Evolutionary conservation across 768 basidiomycete genomes (phyloP).

Genomic region (Kwoniella bestiolae): DNA sequence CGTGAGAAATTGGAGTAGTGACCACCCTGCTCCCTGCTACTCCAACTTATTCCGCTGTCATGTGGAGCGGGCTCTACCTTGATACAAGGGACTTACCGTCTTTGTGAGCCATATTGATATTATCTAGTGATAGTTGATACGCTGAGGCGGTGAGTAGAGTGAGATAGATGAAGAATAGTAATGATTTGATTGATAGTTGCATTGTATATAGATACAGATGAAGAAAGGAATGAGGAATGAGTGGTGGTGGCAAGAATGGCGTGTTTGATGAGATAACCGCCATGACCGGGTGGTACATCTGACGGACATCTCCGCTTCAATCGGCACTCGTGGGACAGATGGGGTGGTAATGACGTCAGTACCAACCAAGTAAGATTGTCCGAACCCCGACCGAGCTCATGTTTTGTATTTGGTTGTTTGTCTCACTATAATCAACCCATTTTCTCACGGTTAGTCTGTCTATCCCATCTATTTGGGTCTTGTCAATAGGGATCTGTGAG

Average conservation of each 20-base stretch:
- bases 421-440: background rate
- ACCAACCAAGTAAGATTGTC: background rate
- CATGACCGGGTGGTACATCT: background rate
- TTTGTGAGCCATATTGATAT: conserved; percentile 30
- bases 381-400: background rate
- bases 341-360: background rate
- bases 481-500: background rate
- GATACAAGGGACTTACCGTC: conserved; percentile 17
- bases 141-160: conserved; percentile 3
- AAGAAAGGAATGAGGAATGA: background rate
- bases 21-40: too few species aligned
- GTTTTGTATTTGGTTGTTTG: background rate
- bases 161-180: conserved; percentile 15
- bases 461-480: background rate
- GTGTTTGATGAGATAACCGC: conserved; percentile 5
- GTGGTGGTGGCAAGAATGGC: conserved; percentile 1
- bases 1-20: conserved; percentile 9
- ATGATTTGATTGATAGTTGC: conserved; percentile 16
- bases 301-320: background rate
- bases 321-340: background rate
- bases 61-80: background rate
- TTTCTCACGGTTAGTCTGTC: background rate
- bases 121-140: conserved; percentile 6
- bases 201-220: background rate
- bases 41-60: background rate